A percentile compares a stretch with the other conserved stretches of the same genome.
phyloP scores from a whole-genome alignment of 106 monocot species.

The Allium fistulosum region DNA sequence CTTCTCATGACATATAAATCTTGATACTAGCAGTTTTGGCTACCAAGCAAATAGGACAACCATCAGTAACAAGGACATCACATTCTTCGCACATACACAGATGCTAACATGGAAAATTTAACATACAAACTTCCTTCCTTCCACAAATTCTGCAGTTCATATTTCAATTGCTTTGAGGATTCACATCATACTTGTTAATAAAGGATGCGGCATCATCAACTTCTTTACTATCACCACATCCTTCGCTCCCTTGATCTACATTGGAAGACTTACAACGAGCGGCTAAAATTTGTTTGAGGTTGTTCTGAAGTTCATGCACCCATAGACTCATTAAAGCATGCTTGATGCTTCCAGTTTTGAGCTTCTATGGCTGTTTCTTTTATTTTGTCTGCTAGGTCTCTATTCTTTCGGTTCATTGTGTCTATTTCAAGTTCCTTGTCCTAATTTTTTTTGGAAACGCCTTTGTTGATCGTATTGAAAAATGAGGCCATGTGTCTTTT shows the following conservation, averaged over 20 bases:
- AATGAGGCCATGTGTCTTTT: slow-evolving; percentile 34
- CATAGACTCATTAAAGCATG: slow-evolving; percentile 44
- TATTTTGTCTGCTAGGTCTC: slow-evolving; percentile 31
- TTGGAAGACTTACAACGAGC: slow-evolving; percentile 9
- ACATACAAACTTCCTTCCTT: slow-evolving; percentile 18
- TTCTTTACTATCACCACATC: slow-evolving; percentile 53
- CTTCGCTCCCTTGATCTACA: slow-evolving; percentile 25
- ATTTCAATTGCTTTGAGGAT: background rate
- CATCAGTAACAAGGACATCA: slow-evolving; percentile 20
- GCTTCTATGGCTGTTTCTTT: slow-evolving; percentile 33
- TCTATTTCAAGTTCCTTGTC: slow-evolving; percentile 66
- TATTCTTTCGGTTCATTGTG: slow-evolving; percentile 39
- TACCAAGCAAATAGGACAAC: slow-evolving; percentile 53
- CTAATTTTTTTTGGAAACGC: slow-evolving; percentile 17
- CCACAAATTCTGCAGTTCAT: slow-evolving; percentile 45
- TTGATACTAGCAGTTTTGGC: slow-evolving; percentile 34
- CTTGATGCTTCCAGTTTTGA: slow-evolving; percentile 50
- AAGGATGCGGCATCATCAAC: slow-evolving; percentile 34
- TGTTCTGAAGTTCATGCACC: slow-evolving; percentile 26
- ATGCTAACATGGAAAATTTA: slow-evolving; percentile 71
- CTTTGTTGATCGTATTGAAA: slow-evolving; percentile 26
- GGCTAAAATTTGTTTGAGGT: slow-evolving; percentile 40
- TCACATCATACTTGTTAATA: slow-evolving; percentile 1
- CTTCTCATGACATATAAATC: slow-evolving; percentile 36
- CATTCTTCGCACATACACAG: slow-evolving; percentile 65